A percentile compares a stretch with the other conserved stretches of the same genome.
phyloP scores from a whole-genome alignment of 2,329 filamentous ascomycete species.

The Diaporthe eres region DNA sequence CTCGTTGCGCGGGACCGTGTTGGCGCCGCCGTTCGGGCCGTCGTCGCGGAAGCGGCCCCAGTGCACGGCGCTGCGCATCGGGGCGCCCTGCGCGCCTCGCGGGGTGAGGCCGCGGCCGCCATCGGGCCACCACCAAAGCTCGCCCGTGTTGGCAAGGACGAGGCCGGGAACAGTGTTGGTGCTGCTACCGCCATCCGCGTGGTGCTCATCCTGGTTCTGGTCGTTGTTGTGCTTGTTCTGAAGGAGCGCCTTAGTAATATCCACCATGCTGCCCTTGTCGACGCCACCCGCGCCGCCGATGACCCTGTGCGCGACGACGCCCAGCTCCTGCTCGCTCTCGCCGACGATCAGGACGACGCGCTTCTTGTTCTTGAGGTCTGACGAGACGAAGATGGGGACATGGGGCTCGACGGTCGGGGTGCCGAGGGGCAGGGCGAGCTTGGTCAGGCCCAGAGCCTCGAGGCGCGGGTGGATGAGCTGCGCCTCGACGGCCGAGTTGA shows the following conservation, averaged over 20 bases:
- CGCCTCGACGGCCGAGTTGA: slow-evolving; percentile 79
- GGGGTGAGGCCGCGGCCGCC: slow-evolving; percentile 72
- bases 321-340: slow-evolving; percentile 79
- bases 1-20: slow-evolving; percentile 74
- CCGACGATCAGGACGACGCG: slow-evolving; percentile 83
- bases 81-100: slow-evolving; percentile 69
- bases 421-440: slow-evolving; percentile 73
- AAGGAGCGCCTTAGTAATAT: slow-evolving; percentile 67
- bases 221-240: slow-evolving; percentile 43
- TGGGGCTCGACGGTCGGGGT: slow-evolving; percentile 64
- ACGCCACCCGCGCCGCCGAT: slow-evolving; percentile 76
- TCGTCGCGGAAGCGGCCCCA: slow-evolving; percentile 63
- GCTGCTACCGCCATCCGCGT: slow-evolving; percentile 40
- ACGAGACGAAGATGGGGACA: slow-evolving; percentile 75
- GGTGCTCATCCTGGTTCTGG: not conserved
- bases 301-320: slow-evolving; percentile 79
- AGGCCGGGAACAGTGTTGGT: slow-evolving; percentile 61
- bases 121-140: slow-evolving; percentile 82
- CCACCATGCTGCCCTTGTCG: slow-evolving; percentile 77
- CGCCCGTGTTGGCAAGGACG: slow-evolving; percentile 83
- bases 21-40: slow-evolving; percentile 57
- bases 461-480: slow-evolving; percentile 75
- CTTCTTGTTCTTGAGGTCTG: slow-evolving; percentile 67
- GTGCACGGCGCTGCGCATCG: slow-evolving; percentile 75
- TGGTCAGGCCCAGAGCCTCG: slow-evolving; percentile 69